Base-by-base conservation (phyloP, 305 asterid species). In the Stenogyne calaminthoides region DNA sequence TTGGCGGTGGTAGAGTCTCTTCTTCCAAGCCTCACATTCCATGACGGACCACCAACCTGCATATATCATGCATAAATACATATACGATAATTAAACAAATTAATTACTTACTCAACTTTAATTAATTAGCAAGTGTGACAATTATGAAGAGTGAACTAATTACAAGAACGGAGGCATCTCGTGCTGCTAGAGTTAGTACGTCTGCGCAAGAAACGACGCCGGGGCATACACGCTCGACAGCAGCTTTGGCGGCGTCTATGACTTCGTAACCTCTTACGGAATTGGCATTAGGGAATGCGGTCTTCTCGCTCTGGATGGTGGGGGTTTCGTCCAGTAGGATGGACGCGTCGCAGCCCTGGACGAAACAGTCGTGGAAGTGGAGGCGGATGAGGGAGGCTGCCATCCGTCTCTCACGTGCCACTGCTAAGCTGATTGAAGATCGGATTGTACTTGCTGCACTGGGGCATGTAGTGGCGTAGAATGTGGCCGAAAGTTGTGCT, bases 311-410 rank as follows among this genome's bases (percentile, higher is more conserved):
- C 5, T 76, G 80, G 6, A 83, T 84, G 0, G 83, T 19, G 18
- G 85, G 12, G 0, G 82, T 79, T 12, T 81, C 79, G 46, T 90
- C 86, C 5, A 85, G 83, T 4, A 90, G 59, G 57, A 90, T 69
- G 5, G 96, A 88, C 0, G 84, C 95, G 52, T 90, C 91, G 68
- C 96, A 88, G 7, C 92, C 96, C 78, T 85, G 86, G 0, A 82
- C 86, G 25, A 64, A 78, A 63, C 82, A 82, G 55, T 85, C 87
- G 52, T 84, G 88, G 71, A 84, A 84, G 10, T 77, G 84, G 67
- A 84, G 89, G 18, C 86, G 86, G 19, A 85, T 80, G 74, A 82
- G 71, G 5, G 87, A 85, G 9, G 85, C 87, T 0, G 87, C 89
- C 87, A 85, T 83, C 2, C 87, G 77, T 6, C 84, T 71, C 64